Evolutionary conservation across 164 flowering plant genomes (phyloP), one percentile per base, ranked within the genome.

Genomic region (Vitis riparia): DNA sequence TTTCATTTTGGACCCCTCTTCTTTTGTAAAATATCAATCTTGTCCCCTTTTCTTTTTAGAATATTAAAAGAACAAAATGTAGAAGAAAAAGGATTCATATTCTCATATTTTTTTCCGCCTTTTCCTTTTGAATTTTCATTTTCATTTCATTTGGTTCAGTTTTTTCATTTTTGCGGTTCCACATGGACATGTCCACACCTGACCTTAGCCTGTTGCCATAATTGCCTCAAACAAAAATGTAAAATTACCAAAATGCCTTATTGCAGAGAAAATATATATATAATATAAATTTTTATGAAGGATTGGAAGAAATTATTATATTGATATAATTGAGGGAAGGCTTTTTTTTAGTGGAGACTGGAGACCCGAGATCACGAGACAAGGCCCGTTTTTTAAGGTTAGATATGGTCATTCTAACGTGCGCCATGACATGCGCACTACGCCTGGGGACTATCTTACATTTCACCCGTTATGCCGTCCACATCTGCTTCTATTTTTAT

Each of bases 1-100:
- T 55, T 73, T 73, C 77, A 70, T 73, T 77, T 77, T 60, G 53
- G 52, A 12, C 76, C 75, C 72, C 62, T 19, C 63, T 64, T 27
- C 49, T 69, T 68, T 72, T 17, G 50, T 17, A 52, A 59, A 68
- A 68, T 59, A 13, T 62, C 11, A 11, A 44, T 44, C 14, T 9
- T 51, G 32, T 51, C 56, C 69, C 30, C 61, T 63, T 10, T 19
- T 32, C 30, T 56, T 59, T 32, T 8, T 27, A 30, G 12, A 62
- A 62, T 16, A 11, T 30, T 30, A 10, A 12, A 58, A 65, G 9
- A 17, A 48, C 9, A 66, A 72, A 59, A 51, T 49, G 59, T 52
- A 53, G 61, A 62, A 62, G 53, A 52, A 37, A 68, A 67, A 32
- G 8, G 23, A 66, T 66, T 66, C 60, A 27, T 23, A 55, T 66